phyloP scores from a whole-genome alignment of 192 early-diverging fungal genomes.

The Rhizoclosmatium globosum region DNA sequence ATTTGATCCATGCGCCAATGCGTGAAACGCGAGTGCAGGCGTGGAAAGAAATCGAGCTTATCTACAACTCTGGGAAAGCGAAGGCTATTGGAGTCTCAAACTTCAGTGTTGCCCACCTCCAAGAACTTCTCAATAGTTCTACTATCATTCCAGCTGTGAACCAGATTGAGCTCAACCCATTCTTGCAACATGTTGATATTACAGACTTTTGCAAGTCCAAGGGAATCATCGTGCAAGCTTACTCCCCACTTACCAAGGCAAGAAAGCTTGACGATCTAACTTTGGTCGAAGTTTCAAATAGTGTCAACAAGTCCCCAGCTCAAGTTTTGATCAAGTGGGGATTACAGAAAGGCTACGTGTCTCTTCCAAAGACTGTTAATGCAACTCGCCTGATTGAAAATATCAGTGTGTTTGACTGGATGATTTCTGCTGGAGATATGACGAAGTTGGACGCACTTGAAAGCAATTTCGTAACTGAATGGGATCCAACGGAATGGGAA shows the following conservation, averaged over 20 bases:
- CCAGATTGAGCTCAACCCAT: constrained; percentile 89
- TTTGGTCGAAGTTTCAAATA: not conserved
- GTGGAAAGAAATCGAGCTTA: constrained; percentile 83
- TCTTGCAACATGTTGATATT: constrained; percentile 72
- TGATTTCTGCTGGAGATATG: constrained; percentile 65
- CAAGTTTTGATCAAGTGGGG: constrained; percentile 70
- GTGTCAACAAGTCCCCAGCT: constrained; percentile 62
- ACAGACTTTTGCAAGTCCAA: constrained; percentile 75
- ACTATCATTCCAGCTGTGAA: constrained; percentile 83
- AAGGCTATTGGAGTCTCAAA: constrained; percentile 90
- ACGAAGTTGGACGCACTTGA: constrained; percentile 41
- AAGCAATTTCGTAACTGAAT: constrained; percentile 54
- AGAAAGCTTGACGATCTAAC: constrained; percentile 52
- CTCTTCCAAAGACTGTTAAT: constrained; percentile 65
- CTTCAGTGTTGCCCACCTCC: constrained; percentile 50
- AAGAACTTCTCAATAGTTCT: constrained; percentile 69
- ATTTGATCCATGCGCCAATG: constrained; percentile 69
- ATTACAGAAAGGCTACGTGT: constrained; percentile 63
- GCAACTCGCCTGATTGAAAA: constrained; percentile 64
- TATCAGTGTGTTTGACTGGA: constrained; percentile 63
- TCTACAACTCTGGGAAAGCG: constrained; percentile 77
- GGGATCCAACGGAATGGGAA: constrained; percentile 30
- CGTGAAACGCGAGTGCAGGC: constrained; percentile 54
- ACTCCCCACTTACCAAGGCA: constrained; percentile 70
- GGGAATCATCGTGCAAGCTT: constrained; percentile 79